Conservation (phyloP, 2,329 filamentous ascomycete species). For the Diaporthe destruens region DNA sequence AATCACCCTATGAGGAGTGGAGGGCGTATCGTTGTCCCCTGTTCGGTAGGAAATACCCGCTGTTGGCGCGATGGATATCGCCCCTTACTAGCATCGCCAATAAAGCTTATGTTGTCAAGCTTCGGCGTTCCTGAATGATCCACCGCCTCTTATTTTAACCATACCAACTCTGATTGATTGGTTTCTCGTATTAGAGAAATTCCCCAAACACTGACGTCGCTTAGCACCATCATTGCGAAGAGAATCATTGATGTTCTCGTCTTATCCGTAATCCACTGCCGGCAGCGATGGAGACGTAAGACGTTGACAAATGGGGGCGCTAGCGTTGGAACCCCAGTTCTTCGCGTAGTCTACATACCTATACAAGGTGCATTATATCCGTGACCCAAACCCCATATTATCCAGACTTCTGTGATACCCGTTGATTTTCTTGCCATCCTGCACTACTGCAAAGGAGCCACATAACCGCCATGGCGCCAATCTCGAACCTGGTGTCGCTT, state of each 20-base stretch:
- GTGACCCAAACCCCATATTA: no score
- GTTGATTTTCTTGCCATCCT: neutral
- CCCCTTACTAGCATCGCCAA: neutral
- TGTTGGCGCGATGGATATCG: neutral
- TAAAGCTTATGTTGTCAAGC: constrained; percentile 11
- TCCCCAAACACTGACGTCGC: neutral
- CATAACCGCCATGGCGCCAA: neutral
- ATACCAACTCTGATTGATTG: neutral
- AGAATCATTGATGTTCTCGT: constrained; percentile 6
- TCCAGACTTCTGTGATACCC: no score
- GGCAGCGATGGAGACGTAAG: neutral
- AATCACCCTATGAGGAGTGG: no score
- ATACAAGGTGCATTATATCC: neutral
- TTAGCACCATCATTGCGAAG: neutral
- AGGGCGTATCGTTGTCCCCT: neutral
- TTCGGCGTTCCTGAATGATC: constrained; percentile 17
- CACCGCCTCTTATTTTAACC: neutral
- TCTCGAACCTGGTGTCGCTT: constrained; percentile 8
- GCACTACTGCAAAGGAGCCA: neutral
- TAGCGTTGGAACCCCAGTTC: neutral
- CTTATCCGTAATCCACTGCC: constrained; percentile 16
- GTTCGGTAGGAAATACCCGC: neutral
- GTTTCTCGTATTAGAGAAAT: neutral
- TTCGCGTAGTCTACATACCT: neutral
- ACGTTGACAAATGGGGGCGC: neutral